Base-by-base conservation (phyloP, 768 basidiomycete species). In the Boletellus ananas region DNA sequence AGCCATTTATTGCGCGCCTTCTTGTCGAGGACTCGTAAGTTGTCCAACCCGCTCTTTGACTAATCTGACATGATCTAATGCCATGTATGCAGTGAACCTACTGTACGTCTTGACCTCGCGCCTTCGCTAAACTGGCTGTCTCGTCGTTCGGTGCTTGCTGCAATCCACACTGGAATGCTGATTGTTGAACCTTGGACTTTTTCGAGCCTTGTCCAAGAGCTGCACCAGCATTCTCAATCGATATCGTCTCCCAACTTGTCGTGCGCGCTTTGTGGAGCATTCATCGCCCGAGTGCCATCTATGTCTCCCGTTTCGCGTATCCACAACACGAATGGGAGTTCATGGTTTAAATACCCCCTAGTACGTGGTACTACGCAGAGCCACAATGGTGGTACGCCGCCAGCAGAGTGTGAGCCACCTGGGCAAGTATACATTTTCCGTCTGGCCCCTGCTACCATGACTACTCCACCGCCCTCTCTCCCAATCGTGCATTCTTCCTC, bases 71-170 rank as follows among this genome's bases (percentile, higher is more conserved):
- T 50, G 42, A 41, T 53, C 47, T 64, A 49, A 56, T 33, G 14
- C 20, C 40, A 36, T 38, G n/a, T 2, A 34, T 46, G 23, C 51
- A 65, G 94, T 20, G 95, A 99, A 59, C 91, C 95, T 0, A 91
- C 94, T 0, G 74, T 96, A 27, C 85, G 96, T 9, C 78, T 99
- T 16, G 96, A 98, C 63, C 73, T 90, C n/a, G 94, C 96, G 0
- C 91, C 94, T 0, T 90, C 93, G 12, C 73, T 99, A 31, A 94
- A 90, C 61, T 98, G 91, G 90, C 76, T 98, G n/a, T 87, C 88
- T 14, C 80, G 94, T 23, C 83, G 93, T 25, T 84, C 84, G 4
- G 87, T 98, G 20, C 76, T 85, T 4, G 71, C 82, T 21, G 95
- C 95, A 6, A 89, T 99, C 50, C 83, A 97, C 56, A 80, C 78